Percentiles rank a stretch among this genome's conserved stretches.
These are phyloP conservation scores for Penicillium brasilianum DNA, from an alignment of 2,329 filamentous ascomycete species.

Conservation along the genomic window DNA sequence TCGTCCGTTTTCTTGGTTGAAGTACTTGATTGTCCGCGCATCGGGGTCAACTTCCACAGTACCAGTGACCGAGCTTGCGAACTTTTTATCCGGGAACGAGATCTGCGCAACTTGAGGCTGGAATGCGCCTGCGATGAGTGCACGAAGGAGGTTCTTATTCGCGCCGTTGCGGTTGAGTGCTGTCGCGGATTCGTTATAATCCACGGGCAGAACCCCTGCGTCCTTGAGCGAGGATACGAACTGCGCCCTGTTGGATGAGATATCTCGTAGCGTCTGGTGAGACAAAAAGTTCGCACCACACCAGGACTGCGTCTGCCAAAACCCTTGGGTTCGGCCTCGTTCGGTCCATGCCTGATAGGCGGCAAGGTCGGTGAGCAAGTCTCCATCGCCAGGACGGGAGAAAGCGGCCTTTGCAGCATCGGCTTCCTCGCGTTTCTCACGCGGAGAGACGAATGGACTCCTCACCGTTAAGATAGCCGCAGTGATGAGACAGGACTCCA, in stretches of 20 bases:
- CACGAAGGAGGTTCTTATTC: conserved; percentile 64
- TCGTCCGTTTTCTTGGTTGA: conserved; percentile 79
- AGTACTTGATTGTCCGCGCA: conserved; percentile 90
- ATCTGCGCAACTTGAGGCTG: conserved; percentile 89
- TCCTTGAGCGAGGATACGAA: conserved; percentile 86
- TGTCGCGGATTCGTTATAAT: conserved; percentile 45
- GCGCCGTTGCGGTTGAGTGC: conserved; percentile 39
- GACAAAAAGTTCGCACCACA: conserved; percentile 87
- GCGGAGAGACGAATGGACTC: conserved; percentile 83
- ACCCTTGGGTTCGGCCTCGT: conserved; percentile 58
- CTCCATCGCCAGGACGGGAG: conserved; percentile 72
- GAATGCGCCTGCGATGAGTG: conserved; percentile 74
- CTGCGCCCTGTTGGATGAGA: conserved; percentile 82
- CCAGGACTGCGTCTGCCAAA: conserved; percentile 64
- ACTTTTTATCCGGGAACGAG: conserved; percentile 94
- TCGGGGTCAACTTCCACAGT: conserved; percentile 93
- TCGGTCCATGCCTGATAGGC: conserved; percentile 83
- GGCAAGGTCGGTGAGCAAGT: conserved; percentile 82
- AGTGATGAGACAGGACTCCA: conserved; percentile 86
- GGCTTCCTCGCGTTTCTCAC: conserved; percentile 80
- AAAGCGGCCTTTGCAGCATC: conserved; percentile 78
- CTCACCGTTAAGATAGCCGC: conserved; percentile 89
- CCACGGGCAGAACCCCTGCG: conserved; percentile 73
- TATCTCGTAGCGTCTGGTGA: conserved; percentile 82
- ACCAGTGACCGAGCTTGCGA: conserved; percentile 81